Evolutionary conservation across 2,329 filamentous ascomycete species (phyloP), one percentile per base, ranked within the genome.

Genomic region (Trichophaea hybrida): DNA sequence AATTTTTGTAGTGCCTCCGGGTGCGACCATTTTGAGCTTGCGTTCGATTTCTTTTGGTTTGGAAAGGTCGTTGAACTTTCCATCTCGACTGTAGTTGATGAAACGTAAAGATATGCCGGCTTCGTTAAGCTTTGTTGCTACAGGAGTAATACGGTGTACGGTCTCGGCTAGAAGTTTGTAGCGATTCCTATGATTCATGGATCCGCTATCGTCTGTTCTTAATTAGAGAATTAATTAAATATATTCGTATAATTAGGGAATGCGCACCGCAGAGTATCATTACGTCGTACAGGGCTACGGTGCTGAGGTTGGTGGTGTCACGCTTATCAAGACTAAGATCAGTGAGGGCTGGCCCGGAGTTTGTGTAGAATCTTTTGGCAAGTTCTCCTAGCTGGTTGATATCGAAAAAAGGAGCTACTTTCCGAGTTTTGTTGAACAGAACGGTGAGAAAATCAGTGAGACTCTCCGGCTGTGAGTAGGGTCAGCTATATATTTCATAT

Each of bases 81-180:
- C 24, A 12, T 62, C 58, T 34, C 15, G 13, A n/a, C 1, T n/a
- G 33, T 48, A 44, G 38, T 62, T 60, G 40, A 62, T 35, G 24
- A 57, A 60, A 40, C 61, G 40, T 44, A 58, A 17, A 43, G 56
- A 60, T 32, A 62, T 58, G 7, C 61, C 61, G 13, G 7, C 49
- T 7, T 54, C 44, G 34, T 58, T 55, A 1, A 62, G 51, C 6
- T 13, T 31, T 10, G 58, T 50, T 2, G 58, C 55, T 24, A 62
- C 58, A 24, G 37, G 46, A 31, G 50, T 31, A 4, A 62, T 44
- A 13, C 58, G 58, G 24, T 24, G 43, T 8, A 60, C 48, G 31
- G 59, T 46, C 10, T 61, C 55, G 34, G 46, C 10, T 13, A 62
- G 32, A 0, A 55, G 55, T 24, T 32, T 24, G 31, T 40, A 37